These are phyloP conservation scores for Pseudogymnoascus sp. DNA, from an alignment of 2,329 filamentous ascomycete genomes.

Conservation along the genomic window DNA sequence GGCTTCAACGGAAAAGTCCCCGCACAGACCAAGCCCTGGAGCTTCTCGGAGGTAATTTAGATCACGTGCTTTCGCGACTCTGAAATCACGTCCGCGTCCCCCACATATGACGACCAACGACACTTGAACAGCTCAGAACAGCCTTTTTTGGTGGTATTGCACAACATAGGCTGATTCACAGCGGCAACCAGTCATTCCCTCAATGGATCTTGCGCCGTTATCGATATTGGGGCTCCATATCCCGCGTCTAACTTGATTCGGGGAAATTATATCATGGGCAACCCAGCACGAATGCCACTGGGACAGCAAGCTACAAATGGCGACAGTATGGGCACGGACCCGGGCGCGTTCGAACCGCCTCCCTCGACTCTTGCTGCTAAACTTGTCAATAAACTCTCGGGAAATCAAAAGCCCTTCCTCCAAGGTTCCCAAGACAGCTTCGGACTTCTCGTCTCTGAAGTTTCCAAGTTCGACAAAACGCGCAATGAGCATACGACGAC, in stretches of 20 bases:
- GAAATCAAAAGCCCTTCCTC: constrained; percentile 51
- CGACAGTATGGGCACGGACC: not conserved
- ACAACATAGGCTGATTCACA: not conserved
- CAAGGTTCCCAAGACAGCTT: constrained; percentile 66
- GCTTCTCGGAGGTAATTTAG: not conserved
- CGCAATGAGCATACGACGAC: constrained; percentile 36
- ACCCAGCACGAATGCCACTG: not conserved
- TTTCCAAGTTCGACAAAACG: constrained; percentile 51
- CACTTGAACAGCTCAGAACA: not conserved
- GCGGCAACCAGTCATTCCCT: not conserved
- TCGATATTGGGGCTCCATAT: not conserved
- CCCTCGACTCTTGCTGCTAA: constrained; percentile 84
- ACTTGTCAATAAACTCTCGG: constrained; percentile 71
- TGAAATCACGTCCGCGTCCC: not conserved
- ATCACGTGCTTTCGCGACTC: constrained; percentile 6
- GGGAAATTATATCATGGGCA: not conserved
- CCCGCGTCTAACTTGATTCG: not conserved
- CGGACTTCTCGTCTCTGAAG: constrained; percentile 54
- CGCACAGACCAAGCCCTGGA: not conserved
- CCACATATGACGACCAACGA: not conserved
- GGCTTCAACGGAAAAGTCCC: not conserved
- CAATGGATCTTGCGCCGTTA: not conserved
- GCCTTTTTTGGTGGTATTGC: not conserved
- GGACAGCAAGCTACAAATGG: not conserved
- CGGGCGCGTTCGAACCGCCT: constrained; percentile 31